phyloP scores from a whole-genome alignment of 371 early-diverging fungal species.

The Rhizopus stolonifer region DNA sequence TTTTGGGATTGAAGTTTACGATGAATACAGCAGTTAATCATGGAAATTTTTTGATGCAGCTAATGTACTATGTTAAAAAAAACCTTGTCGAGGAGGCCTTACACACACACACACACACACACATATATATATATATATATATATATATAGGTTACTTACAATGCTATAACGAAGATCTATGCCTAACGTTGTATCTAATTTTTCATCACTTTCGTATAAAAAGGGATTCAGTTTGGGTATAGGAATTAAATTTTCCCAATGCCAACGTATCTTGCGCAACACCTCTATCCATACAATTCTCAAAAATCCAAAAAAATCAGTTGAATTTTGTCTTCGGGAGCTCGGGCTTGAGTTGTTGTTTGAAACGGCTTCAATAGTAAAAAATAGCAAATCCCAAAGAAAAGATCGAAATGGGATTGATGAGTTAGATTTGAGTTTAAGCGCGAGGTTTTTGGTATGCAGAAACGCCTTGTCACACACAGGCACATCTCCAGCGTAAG shows the following conservation, averaged over 20 bases:
- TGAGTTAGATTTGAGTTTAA: constrained; percentile 53
- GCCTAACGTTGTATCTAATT: constrained; percentile 33
- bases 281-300: constrained; percentile 66
- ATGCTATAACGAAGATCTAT: constrained; percentile 76
- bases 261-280: constrained; percentile 57
- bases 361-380: constrained; percentile 52
- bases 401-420: constrained; percentile 66
- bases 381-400: constrained; percentile 66
- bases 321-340: constrained; percentile 2
- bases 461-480: not conserved
- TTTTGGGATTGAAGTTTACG: constrained; percentile 38
- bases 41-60: constrained; percentile 87
- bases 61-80: too few species aligned
- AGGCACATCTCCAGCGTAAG: not conserved
- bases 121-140: too few species aligned
- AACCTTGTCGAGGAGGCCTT: too few species aligned
- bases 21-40: constrained; percentile 87
- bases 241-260: constrained; percentile 61
- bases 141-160: constrained; percentile 21
- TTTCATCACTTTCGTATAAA: constrained; percentile 11
- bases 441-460: constrained; percentile 33
- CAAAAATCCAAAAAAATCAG: constrained; percentile 58
- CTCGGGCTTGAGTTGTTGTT: constrained; percentile 20
- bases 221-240: constrained; percentile 57
- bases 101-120: too few species aligned